A percentile compares a stretch with the other conserved stretches of the same genome.
These are phyloP conservation scores for Macrolepiota fuliginosa DNA, from an alignment of 768 basidiomycete species.

Conservation along the genomic window DNA sequence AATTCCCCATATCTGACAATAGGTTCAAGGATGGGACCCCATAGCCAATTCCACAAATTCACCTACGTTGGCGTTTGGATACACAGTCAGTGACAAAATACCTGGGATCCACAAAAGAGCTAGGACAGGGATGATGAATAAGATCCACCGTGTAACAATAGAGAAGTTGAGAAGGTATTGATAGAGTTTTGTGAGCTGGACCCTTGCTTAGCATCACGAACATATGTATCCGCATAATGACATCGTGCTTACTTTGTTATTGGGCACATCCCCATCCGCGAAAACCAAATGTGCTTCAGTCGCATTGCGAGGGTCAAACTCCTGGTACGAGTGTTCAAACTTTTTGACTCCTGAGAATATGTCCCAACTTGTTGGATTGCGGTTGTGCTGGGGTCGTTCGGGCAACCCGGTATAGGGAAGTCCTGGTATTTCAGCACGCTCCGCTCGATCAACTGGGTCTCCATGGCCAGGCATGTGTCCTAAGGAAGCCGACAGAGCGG, in stretches of 20 bases:
- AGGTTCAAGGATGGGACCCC: not conserved
- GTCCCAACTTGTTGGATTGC: slow-evolving; percentile 46
- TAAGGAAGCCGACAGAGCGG: not conserved
- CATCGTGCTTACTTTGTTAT: slow-evolving; percentile 40
- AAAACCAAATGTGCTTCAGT: slow-evolving; percentile 49
- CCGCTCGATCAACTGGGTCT: slow-evolving; percentile 7
- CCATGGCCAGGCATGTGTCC: not conserved
- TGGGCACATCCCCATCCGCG: slow-evolving; percentile 62
- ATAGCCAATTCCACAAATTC: not conserved
- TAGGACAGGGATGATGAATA: slow-evolving; percentile 76
- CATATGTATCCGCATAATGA: not conserved
- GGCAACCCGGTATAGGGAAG: not conserved
- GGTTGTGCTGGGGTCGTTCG: slow-evolving; percentile 10
- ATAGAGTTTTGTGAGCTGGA: slow-evolving; percentile 61
- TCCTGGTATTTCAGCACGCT: slow-evolving; percentile 11
- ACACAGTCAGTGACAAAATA: slow-evolving; percentile 56
- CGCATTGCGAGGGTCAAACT: slow-evolving; percentile 55
- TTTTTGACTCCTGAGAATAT: slow-evolving; percentile 46
- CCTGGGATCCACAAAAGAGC: slow-evolving; percentile 71
- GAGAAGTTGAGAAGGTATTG: slow-evolving; percentile 73
- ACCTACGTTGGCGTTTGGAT: slow-evolving; percentile 51
- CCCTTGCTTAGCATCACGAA: not conserved
- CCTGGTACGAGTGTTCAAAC: slow-evolving; percentile 54
- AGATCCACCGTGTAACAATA: slow-evolving; percentile 75
- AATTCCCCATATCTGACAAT: slow-evolving; percentile 52